A percentile compares a stretch with the other conserved stretches of the same genome.
These are phyloP conservation scores for Scenedesmus sp. DNA, from an alignment of 163 green algal genomes.

Conservation along the genomic window DNA sequence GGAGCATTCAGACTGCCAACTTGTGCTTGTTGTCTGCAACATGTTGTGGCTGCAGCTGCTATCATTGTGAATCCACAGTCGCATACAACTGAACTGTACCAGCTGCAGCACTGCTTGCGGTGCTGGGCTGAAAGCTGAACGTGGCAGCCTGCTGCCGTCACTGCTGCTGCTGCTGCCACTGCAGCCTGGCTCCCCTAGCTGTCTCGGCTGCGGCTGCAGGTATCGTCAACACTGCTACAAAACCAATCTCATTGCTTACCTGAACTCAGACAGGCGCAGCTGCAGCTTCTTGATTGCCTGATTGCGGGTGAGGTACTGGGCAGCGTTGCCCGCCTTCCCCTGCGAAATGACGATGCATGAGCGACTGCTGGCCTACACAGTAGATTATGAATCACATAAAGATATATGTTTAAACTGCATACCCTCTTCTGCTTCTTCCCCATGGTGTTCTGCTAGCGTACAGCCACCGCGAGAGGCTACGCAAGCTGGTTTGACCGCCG, in stretches of 20 bases:
- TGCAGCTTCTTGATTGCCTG: slow-evolving; percentile 97
- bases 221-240: neutral
- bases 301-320: slow-evolving; percentile 96
- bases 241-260: slow-evolving; percentile 59
- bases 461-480: neutral
- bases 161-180: neutral
- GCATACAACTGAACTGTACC: neutral
- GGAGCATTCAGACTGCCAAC: too few relatives aligned
- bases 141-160: neutral
- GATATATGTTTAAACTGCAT: neutral
- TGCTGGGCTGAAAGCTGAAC: neutral
- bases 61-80: neutral
- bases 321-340: slow-evolving; percentile 87
- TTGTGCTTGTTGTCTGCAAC: too few relatives aligned
- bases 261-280: slow-evolving; percentile 96
- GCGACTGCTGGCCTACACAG: neutral
- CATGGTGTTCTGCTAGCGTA: slow-evolving; percentile 21
- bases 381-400: neutral
- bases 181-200: neutral
- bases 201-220: neutral
- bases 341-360: slow-evolving; percentile 54
- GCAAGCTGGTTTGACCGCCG: neutral
- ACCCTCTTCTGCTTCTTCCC: slow-evolving; percentile 50
- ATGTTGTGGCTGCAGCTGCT: too few relatives aligned
- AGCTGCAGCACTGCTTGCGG: neutral